Evolutionary conservation across 176 grass and related monocot species (phyloP).

Genomic region (Musa acuminata): DNA sequence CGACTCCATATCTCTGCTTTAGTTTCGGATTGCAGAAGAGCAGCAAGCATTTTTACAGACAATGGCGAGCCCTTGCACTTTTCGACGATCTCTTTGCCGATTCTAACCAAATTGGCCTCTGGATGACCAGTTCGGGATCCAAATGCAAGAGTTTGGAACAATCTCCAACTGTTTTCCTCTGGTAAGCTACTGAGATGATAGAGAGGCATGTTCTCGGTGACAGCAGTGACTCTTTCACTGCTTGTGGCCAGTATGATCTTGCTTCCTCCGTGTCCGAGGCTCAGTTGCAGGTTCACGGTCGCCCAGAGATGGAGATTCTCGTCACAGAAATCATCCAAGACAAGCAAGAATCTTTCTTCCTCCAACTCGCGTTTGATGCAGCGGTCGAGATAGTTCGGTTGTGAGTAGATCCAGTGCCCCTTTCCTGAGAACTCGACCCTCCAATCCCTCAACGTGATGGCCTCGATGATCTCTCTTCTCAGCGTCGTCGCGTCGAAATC

Average conservation of each 20-base stretch:
- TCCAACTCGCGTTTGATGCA: neutral
- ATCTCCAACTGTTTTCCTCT: conserved; percentile 6
- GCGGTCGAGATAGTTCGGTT: neutral
- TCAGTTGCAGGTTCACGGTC: neutral
- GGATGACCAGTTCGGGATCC: neutral
- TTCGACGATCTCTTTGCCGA: conserved; percentile 4
- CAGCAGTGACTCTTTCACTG: neutral
- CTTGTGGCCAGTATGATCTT: conserved; percentile 26
- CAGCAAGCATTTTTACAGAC: conserved; percentile 18
- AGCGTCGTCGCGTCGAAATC: conserved; percentile 2
- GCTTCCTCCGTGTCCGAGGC: neutral
- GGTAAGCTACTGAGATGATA: conserved; percentile 3
- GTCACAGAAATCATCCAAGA: conserved; percentile 34
- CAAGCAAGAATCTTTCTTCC: conserved; percentile 21
- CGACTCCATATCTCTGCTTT: neutral
- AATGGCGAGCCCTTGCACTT: conserved; percentile 23
- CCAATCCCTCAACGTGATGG: neutral
- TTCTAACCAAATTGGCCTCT: neutral
- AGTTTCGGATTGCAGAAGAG: neutral
- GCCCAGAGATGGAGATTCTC: neutral
- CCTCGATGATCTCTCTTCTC: neutral
- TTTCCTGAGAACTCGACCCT: neutral
- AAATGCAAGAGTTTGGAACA: neutral
- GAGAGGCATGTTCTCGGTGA: neutral
- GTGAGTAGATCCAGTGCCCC: neutral